A percentile compares a stretch with the other conserved stretches of the same genome.
Evolutionary conservation across 257 asterid species (phyloP).

Genomic region (Ilex aquifolium): DNA sequence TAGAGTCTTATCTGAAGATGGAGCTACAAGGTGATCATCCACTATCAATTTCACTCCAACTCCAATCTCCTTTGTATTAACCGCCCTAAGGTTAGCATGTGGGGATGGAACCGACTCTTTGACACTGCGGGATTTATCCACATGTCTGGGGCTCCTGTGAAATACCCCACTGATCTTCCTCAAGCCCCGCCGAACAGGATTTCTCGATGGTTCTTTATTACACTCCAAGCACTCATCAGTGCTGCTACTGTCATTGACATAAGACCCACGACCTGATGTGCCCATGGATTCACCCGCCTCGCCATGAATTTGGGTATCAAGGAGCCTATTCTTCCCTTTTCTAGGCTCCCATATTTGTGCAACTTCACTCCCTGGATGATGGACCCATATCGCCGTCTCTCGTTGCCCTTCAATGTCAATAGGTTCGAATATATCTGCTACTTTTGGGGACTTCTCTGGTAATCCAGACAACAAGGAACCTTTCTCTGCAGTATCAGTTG

Average conservation of each 20-base stretch:
- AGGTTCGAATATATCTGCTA: constrained; percentile 67
- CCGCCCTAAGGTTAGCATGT: constrained; percentile 36
- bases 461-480: constrained; percentile 33
- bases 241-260: constrained; percentile 35
- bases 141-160: constrained; percentile 42
- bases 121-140: constrained; percentile 26
- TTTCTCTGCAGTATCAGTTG: constrained; percentile 30
- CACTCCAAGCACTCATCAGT: constrained; percentile 48
- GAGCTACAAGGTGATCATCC: constrained; percentile 34
- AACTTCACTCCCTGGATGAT: constrained; percentile 85
- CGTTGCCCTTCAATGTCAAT: constrained; percentile 57
- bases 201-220: constrained; percentile 29
- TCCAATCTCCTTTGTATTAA: constrained; percentile 43
- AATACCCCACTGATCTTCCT: constrained; percentile 56
- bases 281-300: constrained; percentile 30
- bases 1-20: constrained; percentile 25
- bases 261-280: constrained; percentile 22
- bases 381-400: constrained; percentile 86
- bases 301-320: constrained; percentile 31
- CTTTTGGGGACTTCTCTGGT: constrained; percentile 38
- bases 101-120: constrained; percentile 43
- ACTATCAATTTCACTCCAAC: constrained; percentile 54
- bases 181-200: constrained; percentile 49
- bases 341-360: constrained; percentile 82
- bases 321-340: constrained; percentile 52